Evolutionary conservation across 2,329 filamentous ascomycete species (phyloP).

Genomic region (Aspergillus piperis): DNA sequence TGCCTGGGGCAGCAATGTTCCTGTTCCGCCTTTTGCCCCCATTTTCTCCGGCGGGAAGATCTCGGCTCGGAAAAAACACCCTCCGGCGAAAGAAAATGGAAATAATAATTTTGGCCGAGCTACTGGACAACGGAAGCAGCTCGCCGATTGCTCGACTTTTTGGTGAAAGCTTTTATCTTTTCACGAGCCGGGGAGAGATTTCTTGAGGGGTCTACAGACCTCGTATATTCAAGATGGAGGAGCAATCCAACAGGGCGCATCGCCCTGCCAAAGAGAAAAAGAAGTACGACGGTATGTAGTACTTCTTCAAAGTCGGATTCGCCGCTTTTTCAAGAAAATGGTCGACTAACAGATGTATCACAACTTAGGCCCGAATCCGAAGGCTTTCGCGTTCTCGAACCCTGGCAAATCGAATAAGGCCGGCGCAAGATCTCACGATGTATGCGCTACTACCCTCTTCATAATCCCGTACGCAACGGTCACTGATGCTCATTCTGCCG

Average conservation of each 20-base stretch:
- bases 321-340: neutral
- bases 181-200: conserved; percentile 12
- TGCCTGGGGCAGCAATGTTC: conserved; percentile 16
- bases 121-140: conserved; percentile 19
- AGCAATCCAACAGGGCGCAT: conserved; percentile 83
- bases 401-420: conserved; percentile 78
- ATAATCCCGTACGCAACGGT: neutral
- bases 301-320: neutral
- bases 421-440: conserved; percentile 57
- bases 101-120: conserved; percentile 38
- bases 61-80: conserved; percentile 28
- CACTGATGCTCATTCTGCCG: conserved; percentile 16
- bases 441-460: conserved; percentile 32
- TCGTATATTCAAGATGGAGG: conserved; percentile 62
- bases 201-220: conserved; percentile 31
- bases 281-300: conserved; percentile 60
- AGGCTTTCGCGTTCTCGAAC: conserved; percentile 82
- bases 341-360: conserved; percentile 7
- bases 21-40: conserved; percentile 12
- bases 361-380: conserved; percentile 71
- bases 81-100: conserved; percentile 26
- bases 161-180: conserved; percentile 16
- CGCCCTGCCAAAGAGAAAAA: conserved; percentile 89
- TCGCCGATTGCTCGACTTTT: conserved; percentile 17
- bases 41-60: conserved; percentile 18